phyloP scores from a whole-genome alignment of 805 yeast species.

The Schizosaccharomyces cryophilus region DNA sequence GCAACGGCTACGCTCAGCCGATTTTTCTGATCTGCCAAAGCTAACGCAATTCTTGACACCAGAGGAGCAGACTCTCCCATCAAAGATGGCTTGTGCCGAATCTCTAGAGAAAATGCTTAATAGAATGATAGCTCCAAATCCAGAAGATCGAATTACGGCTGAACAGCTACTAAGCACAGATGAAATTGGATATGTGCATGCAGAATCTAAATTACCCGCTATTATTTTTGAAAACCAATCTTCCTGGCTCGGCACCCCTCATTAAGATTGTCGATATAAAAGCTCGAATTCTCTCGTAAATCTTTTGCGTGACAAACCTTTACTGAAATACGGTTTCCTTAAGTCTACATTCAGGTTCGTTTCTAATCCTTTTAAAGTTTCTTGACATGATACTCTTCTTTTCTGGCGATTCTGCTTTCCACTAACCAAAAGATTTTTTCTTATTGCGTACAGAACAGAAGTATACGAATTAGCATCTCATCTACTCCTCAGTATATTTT shows the following conservation, averaged over 20 bases:
- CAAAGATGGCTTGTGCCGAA: not conserved
- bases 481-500: too few species aligned
- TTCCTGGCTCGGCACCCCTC: not conserved
- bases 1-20: constrained; percentile 90
- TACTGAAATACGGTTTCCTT: too few species aligned
- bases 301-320: too few species aligned
- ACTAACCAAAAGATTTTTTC: too few species aligned
- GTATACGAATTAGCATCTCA: too few species aligned
- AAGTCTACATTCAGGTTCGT: too few species aligned
- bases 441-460: too few species aligned
- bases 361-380: too few species aligned
- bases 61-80: not conserved
- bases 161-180: not conserved
- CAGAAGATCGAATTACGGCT: not conserved
- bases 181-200: not conserved
- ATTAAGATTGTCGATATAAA: too few species aligned
- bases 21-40: constrained; percentile 57
- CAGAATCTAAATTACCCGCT: not conserved
- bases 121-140: not conserved
- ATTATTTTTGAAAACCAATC: not conserved
- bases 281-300: too few species aligned
- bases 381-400: too few species aligned
- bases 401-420: too few species aligned
- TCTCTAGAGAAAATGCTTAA: not conserved
- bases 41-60: not conserved